These are phyloP conservation scores for Westerdykella aurantiaca DNA, from an alignment of 2,329 filamentous ascomycete genomes.

Conservation along the genomic window DNA sequence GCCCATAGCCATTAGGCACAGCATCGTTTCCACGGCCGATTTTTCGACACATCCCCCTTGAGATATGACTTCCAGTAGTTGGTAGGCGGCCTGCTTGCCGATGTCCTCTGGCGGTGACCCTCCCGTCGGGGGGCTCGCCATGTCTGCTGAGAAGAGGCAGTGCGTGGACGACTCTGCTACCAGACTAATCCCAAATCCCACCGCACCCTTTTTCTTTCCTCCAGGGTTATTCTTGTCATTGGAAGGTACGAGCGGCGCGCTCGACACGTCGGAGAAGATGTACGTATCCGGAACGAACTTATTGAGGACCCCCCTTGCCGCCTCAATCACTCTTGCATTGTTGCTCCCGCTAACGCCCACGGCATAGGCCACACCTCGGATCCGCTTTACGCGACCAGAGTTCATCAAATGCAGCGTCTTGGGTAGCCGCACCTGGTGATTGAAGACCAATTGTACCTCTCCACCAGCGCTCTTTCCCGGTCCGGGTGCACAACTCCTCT, in stretches of 20 bases:
- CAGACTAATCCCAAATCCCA: slow-evolving; percentile 85
- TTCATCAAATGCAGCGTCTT: slow-evolving; percentile 88
- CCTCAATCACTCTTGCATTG: slow-evolving; percentile 92
- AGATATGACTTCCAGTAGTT: slow-evolving; percentile 76
- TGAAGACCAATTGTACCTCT: slow-evolving; percentile 88
- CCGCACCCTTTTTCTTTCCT: slow-evolving; percentile 59
- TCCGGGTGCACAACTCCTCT: slow-evolving; percentile 63
- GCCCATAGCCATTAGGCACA: slow-evolving; percentile 96
- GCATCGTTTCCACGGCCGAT: slow-evolving; percentile 65
- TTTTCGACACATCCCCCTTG: slow-evolving; percentile 75
- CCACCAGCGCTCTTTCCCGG: slow-evolving; percentile 77
- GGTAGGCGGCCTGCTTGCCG: slow-evolving; percentile 79
- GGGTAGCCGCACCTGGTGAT: slow-evolving; percentile 84
- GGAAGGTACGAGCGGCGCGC: slow-evolving; percentile 57
- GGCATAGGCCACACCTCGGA: slow-evolving; percentile 89
- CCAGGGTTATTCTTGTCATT: slow-evolving; percentile 61
- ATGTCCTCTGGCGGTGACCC: slow-evolving; percentile 86
- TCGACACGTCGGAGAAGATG: slow-evolving; percentile 66
- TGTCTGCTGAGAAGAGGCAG: slow-evolving; percentile 82
- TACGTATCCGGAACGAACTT: slow-evolving; percentile 79
- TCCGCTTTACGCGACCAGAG: slow-evolving; percentile 77
- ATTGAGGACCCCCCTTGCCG: slow-evolving; percentile 81
- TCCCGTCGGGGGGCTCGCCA: slow-evolving; percentile 66
- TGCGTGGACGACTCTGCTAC: slow-evolving; percentile 90
- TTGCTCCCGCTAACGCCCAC: slow-evolving; percentile 88